These are phyloP conservation scores for Vinca major DNA, from an alignment of 305 asterid genomes.

Conservation along the genomic window DNA sequence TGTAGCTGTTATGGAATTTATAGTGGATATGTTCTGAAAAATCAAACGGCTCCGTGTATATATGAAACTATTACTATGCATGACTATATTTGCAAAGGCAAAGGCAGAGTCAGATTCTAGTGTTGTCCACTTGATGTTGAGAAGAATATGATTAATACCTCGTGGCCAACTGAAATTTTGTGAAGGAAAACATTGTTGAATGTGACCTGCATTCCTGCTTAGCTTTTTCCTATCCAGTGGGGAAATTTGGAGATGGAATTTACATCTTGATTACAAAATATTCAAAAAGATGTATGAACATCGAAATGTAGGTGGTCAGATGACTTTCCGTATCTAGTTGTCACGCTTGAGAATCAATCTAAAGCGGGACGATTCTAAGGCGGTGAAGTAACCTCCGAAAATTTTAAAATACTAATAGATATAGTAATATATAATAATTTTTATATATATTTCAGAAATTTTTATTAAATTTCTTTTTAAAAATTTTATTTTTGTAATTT, in stretches of 20 bases:
- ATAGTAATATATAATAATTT: no score
- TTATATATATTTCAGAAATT: no score
- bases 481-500: no score
- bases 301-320: not conserved
- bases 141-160: slow-evolving; percentile 1
- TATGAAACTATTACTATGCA: not conserved
- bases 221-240: no score
- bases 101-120: not conserved
- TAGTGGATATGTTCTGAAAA: not conserved
- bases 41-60: not conserved
- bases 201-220: no score
- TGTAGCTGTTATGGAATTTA: not conserved
- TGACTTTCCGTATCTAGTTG: not conserved
- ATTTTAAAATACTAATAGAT: no score
- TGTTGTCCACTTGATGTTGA: not conserved
- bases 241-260: no score
- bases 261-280: no score
- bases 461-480: no score
- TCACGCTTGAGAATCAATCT: not conserved
- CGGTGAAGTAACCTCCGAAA: no score
- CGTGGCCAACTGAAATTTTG: not conserved
- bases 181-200: not conserved
- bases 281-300: no score
- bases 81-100: not conserved
- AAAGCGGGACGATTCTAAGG: no score